These are phyloP conservation scores for Backusella circina DNA, from an alignment of 192 early-diverging fungal species.

Conservation along the genomic window DNA sequence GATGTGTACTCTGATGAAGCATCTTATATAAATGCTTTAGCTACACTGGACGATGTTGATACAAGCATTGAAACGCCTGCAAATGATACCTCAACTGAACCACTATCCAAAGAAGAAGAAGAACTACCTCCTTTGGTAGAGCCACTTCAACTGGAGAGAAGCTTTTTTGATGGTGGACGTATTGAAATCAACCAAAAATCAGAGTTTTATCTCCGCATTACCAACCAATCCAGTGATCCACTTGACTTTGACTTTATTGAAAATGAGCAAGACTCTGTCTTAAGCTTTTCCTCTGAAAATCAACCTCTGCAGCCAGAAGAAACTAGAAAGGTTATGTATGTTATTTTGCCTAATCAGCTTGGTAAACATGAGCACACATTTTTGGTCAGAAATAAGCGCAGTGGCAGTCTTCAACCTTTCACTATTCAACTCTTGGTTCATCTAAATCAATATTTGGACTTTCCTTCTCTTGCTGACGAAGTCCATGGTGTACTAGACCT, in stretches of 20 bases:
- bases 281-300: slow-evolving; percentile 19
- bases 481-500: slow-evolving; percentile 63
- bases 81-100: background rate
- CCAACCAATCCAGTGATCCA: slow-evolving; percentile 30
- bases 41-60: background rate
- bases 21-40: slow-evolving; percentile 22
- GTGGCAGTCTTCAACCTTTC: slow-evolving; percentile 34
- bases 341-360: slow-evolving; percentile 38
- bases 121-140: slow-evolving; percentile 4
- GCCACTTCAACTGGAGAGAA: slow-evolving; percentile 37
- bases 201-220: slow-evolving; percentile 51
- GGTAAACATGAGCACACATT: slow-evolving; percentile 56
- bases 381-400: slow-evolving; percentile 36
- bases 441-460: slow-evolving; percentile 52
- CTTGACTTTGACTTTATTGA: slow-evolving; percentile 37
- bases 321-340: slow-evolving; percentile 54
- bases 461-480: slow-evolving; percentile 58
- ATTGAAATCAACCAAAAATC: slow-evolving; percentile 44
- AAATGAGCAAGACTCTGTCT: slow-evolving; percentile 26
- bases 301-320: slow-evolving; percentile 49
- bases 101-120: background rate
- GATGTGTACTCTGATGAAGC: slow-evolving; percentile 45
- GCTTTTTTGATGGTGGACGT: slow-evolving; percentile 46
- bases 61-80: background rate
- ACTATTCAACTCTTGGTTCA: slow-evolving; percentile 52